A percentile compares a stretch with the other conserved stretches of the same genome.
Conservation (phyloP, 2,329 filamentous ascomycete species). For the Fusarium sp. region DNA sequence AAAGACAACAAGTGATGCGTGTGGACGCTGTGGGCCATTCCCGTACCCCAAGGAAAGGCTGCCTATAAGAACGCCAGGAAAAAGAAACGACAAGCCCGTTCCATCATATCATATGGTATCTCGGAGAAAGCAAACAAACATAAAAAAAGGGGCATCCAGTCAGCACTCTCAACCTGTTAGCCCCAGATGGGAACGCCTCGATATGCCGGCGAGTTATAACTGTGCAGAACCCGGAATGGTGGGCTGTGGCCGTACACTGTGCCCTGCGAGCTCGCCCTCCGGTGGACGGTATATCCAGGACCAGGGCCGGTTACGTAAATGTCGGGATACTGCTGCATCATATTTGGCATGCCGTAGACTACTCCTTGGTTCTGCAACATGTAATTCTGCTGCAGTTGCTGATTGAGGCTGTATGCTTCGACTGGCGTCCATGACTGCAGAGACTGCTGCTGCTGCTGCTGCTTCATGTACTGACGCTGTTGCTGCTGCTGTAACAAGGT, state of each 20-base stretch:
- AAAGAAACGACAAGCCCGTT: conserved; percentile 8
- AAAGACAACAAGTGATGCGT: conserved; percentile 41
- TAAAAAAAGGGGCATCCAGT: conserved; percentile 10
- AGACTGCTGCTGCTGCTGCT: conserved; percentile 23
- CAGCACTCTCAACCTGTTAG: conserved; percentile 43
- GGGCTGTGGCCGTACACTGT: conserved; percentile 42
- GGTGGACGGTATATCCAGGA: conserved; percentile 25
- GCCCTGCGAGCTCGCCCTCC: conserved; percentile 36
- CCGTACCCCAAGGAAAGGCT: conserved; percentile 30
- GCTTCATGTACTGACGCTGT: conserved; percentile 8
- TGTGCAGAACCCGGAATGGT: conserved; percentile 70
- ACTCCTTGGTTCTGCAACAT: conserved; percentile 39
- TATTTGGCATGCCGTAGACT: conserved; percentile 37
- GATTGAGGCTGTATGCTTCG: conserved; percentile 38
- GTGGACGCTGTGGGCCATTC: conserved; percentile 41
- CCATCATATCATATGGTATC: conserved; percentile 42
- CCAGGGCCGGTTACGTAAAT: conserved; percentile 31
- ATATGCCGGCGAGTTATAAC: conserved; percentile 73
- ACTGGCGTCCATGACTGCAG: conserved; percentile 37
- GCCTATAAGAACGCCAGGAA: conserved; percentile 38
- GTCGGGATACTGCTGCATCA: conserved; percentile 41
- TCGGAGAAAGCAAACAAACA: conserved; percentile 21
- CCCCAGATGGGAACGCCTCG: conserved; percentile 70
- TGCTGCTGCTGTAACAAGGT: conserved; percentile 37
- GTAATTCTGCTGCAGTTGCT: conserved; percentile 42